Base-by-base conservation (phyloP, 192 early-diverging fungal genomes). In the Backusella mclennaniae region DNA sequence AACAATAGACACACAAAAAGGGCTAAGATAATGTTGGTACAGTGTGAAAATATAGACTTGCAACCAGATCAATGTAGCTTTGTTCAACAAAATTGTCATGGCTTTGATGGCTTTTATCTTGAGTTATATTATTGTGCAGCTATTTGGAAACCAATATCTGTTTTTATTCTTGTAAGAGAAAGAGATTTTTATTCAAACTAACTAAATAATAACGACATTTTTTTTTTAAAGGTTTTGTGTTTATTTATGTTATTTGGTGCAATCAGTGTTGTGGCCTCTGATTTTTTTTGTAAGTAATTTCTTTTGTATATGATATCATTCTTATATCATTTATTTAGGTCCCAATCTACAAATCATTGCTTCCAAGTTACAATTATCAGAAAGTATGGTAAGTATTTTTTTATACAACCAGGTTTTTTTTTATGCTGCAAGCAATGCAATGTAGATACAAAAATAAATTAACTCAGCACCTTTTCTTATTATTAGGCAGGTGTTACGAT, bases 261-360 rank as follows among this genome's bases (percentile, higher is more conserved):
- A 78, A 85, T 92, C 3, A 90, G 92, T 14, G 89, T 92, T 12
- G 89, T 89, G 23, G 92, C 93, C 17, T 94, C 92, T 3, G 92
- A 93, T 73, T 95, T 93, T 71, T 92, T 92, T 77, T 93, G 91
- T 84, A 83, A 79, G 82, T 33, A 44, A 3, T 84, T 46, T 7
- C 4, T 31, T 5, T 21, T 19, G 1, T 26, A 56, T 4, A 59
- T 44, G 31, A 33, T 42, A 39, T 68, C 31, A 41, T 69, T 35
- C 35, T 69, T 75, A 35, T 21, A 68, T 77, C 66, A 36, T 17
- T 49, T 49, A n/a, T 49, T 66, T 78, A 88, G 87, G 90, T 69
- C 93, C 95, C 7, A 98, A 98, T 76, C 88, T 98, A 71, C 88
- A 86, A 76, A 90, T 90, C 0, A 91, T 97, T 68, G 85, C 94